phyloP scores from a whole-genome alignment of 225 moss, liverwort and hornwort genomes.

The Lunularia cruciata region DNA sequence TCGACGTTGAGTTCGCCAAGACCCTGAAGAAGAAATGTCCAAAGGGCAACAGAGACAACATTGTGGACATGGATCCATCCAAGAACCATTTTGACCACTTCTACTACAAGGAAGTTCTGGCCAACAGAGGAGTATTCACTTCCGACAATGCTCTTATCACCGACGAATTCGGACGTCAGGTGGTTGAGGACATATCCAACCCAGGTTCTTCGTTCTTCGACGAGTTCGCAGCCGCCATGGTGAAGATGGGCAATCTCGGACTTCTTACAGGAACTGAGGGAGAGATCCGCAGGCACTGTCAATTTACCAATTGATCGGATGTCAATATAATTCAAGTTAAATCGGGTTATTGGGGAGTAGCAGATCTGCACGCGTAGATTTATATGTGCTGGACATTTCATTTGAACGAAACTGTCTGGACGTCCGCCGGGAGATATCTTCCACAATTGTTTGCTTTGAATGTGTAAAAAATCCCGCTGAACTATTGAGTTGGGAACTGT shows the following conservation, averaged over 20 bases:
- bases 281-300: conserved; percentile 29
- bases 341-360: too few species aligned
- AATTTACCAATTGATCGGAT: conserved; percentile 26
- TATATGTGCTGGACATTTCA: too few species aligned
- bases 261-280: conserved; percentile 14
- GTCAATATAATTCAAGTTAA: too few species aligned
- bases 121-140: conserved; percentile 22
- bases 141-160: conserved; percentile 29
- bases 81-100: conserved; percentile 3
- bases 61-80: conserved; percentile 27
- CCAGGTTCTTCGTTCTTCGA: conserved; percentile 12
- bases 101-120: conserved; percentile 33
- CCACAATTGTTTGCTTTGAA: too few species aligned
- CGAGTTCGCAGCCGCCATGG: conserved; percentile 29
- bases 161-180: background rate
- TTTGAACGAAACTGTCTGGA: too few species aligned
- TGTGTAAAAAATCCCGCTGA: too few species aligned
- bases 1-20: conserved; percentile 41
- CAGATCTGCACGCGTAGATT: too few species aligned
- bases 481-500: too few species aligned
- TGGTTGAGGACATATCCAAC: background rate
- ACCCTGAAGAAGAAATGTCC: conserved; percentile 50
- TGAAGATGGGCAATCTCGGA: conserved; percentile 33
- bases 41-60: conserved; percentile 11
- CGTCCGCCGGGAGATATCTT: too few species aligned